Conservation (phyloP, 805 yeast species). For the Middelhovenomyces tepae region DNA sequence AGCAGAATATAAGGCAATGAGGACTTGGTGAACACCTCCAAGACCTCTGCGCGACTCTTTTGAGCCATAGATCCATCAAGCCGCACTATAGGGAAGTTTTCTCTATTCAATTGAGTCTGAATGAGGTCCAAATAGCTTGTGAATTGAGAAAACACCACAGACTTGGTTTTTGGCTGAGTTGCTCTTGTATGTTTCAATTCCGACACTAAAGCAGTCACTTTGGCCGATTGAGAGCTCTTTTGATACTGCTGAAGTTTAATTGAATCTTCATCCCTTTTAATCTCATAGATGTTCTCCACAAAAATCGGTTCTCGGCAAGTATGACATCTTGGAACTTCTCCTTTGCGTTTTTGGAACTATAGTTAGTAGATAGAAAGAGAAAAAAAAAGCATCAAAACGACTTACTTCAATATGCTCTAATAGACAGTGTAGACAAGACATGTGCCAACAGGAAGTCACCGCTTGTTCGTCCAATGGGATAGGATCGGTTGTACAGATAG, state of each 20-base stretch:
- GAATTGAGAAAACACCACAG: slow-evolving; percentile 87
- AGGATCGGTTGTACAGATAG: slow-evolving; percentile 71
- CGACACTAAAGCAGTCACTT: slow-evolving; percentile 34
- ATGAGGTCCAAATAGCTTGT: slow-evolving; percentile 73
- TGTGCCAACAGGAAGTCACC: slow-evolving; percentile 73
- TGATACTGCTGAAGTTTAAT: slow-evolving; percentile 24
- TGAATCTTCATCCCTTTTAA: slow-evolving; percentile 11
- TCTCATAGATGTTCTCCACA: slow-evolving; percentile 38
- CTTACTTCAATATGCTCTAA: slow-evolving; percentile 67
- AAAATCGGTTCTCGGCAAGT: slow-evolving; percentile 58
- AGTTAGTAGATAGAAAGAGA: too few species aligned
- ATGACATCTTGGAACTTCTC: slow-evolving; percentile 54
- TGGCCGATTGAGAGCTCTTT: slow-evolving; percentile 48
- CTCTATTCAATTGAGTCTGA: slow-evolving; percentile 45
- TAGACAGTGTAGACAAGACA: slow-evolving; percentile 66
- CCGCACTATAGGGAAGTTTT: slow-evolving; percentile 49
- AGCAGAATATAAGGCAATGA: slow-evolving; percentile 41
- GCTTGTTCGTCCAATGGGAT: slow-evolving; percentile 45
- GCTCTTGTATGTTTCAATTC: too few species aligned
- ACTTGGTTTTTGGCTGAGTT: slow-evolving; percentile 51
- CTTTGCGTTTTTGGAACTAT: slow-evolving; percentile 43
- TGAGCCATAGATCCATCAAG: slow-evolving; percentile 76
- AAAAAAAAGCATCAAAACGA: too few species aligned
- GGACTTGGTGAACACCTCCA: slow-evolving; percentile 44
- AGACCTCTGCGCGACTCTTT: slow-evolving; percentile 52